phyloP scores from a whole-genome alignment of 257 asterid genomes.

The Fraxinus americana region DNA sequence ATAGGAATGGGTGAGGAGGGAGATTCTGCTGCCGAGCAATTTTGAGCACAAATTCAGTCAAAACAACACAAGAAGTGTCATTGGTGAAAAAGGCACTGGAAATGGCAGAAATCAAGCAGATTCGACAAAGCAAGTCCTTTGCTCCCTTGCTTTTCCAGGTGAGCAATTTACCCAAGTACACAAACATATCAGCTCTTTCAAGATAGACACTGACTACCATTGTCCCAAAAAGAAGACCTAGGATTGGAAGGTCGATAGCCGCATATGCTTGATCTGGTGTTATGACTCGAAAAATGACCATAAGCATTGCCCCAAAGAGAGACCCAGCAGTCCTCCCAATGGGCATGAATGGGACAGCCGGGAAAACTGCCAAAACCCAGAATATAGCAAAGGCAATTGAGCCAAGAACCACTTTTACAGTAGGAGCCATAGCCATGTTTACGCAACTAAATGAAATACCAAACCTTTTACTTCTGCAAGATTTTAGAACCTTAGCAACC shows the following conservation, averaged over 20 bases:
- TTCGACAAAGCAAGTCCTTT: constrained; percentile 77
- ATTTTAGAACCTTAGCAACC: constrained; percentile 4
- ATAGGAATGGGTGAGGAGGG: constrained; percentile 93
- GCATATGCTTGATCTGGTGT: constrained; percentile 89
- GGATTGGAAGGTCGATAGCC: constrained; percentile 87
- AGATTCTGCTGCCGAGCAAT: constrained; percentile 83
- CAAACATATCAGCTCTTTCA: constrained; percentile 86
- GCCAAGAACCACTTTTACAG: constrained; percentile 70
- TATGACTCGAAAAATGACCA: constrained; percentile 76
- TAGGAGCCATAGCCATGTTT: constrained; percentile 71
- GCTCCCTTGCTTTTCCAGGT: constrained; percentile 77
- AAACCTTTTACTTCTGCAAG: constrained; percentile 10
- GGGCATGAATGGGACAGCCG: constrained; percentile 87
- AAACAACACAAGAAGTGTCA: constrained; percentile 84
- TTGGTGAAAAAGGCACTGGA: constrained; percentile 92
- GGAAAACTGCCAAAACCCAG: constrained; percentile 90
- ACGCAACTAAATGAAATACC: not conserved
- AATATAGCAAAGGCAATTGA: constrained; percentile 74
- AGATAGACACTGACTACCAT: constrained; percentile 92
- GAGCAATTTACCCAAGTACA: constrained; percentile 73
- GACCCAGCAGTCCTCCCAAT: constrained; percentile 96
- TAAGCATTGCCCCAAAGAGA: constrained; percentile 84
- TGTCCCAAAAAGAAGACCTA: constrained; percentile 88
- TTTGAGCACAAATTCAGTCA: constrained; percentile 84
- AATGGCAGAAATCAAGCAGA: constrained; percentile 73